Evolutionary conservation across 2,329 filamentous ascomycete species (phyloP).

Genomic region (Ascochyta pisi): DNA sequence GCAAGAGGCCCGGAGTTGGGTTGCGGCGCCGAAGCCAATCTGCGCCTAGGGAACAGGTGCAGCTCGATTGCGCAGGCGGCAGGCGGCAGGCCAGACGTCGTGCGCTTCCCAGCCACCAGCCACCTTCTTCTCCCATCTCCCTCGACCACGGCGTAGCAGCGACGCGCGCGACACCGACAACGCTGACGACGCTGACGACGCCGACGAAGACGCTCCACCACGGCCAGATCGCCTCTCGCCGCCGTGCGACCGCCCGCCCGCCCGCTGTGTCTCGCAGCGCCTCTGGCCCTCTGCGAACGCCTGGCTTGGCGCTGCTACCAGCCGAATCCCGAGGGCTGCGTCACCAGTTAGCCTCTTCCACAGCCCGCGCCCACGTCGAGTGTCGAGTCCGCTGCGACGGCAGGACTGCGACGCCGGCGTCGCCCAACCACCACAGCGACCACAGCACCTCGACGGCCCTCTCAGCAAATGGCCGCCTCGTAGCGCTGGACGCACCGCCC

Average conservation of each 20-base stretch:
- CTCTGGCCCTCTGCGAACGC: constrained; percentile 19
- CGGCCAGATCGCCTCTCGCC: constrained; percentile 4
- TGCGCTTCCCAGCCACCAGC: constrained; percentile 21
- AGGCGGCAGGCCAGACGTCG: constrained; percentile 29
- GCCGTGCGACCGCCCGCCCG: constrained; percentile 1
- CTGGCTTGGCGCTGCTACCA: constrained; percentile 26
- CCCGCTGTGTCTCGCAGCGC: background rate
- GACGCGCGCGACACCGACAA: constrained; percentile 9
- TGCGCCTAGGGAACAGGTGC: constrained; percentile 18
- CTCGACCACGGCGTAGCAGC: constrained; percentile 15
- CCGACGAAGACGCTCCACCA: background rate
- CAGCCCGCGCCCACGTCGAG: background rate
- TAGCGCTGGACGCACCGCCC: constrained; percentile 14
- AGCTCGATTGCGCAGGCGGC: constrained; percentile 16
- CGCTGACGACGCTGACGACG: background rate
- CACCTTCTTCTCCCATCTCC: constrained; percentile 10
- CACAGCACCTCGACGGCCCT: constrained; percentile 9
- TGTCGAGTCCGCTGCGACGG: constrained; percentile 10
- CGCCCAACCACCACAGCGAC: constrained; percentile 22
- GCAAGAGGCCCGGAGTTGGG: background rate
- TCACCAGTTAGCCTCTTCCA: constrained; percentile 22
- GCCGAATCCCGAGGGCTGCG: constrained; percentile 21
- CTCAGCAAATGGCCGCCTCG: constrained; percentile 31
- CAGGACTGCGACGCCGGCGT: constrained; percentile 16
- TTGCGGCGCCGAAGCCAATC: constrained; percentile 6